Base-by-base conservation (phyloP, 495 filamentous ascomycete species). In the Penicillium crystallinum region DNA sequence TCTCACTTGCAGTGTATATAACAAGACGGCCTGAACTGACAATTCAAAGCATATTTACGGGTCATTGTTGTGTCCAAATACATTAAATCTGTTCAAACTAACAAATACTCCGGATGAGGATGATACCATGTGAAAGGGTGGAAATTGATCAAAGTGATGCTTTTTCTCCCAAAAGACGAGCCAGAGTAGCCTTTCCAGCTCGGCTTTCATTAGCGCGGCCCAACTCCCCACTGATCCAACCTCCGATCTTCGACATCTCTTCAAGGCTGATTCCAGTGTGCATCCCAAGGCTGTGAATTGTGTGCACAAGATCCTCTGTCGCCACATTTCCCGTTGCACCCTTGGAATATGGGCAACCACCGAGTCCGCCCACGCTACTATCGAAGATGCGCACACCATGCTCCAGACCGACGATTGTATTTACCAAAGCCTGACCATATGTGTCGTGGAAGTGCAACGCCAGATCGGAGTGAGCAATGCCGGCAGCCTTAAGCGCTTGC, bases 401-500 rank as follows among this genome's bases (percentile, higher is more conserved):
- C 68, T 97, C 91, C 8, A 97, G 72, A 18, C 86, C 85, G 3
- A 96, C 87, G 4, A 90, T 80, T 0, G 86, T 87, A 63, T 98
- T 97, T 25, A 96, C 88, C 47, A 97, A 74, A 7, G 95, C 95
- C 72, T 93, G 88, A 9, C 91, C 95, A 68, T 95, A 99, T 4
- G 95, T 99, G 61, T 98, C 91, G 56, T 97, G 93, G 64, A 97
- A 97, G 62, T 98, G 93, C 67, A 95, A 82, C 2, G 92, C 91
- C 2, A 98, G 58, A 59, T 95, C 90, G 57, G 87, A 84, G 31
- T 79, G 85, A 37, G 83, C 76, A 40, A 97, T 84, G 0, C 91
- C 89, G 4, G 90, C 88, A 4, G 83, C 82, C 19, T 77, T 75
- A 61, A 96, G 75, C 17, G 88, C 82, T 47, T 77, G 73, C 50